phyloP scores from a whole-genome alignment of 345 rosid species.

The Citrus inodora region DNA sequence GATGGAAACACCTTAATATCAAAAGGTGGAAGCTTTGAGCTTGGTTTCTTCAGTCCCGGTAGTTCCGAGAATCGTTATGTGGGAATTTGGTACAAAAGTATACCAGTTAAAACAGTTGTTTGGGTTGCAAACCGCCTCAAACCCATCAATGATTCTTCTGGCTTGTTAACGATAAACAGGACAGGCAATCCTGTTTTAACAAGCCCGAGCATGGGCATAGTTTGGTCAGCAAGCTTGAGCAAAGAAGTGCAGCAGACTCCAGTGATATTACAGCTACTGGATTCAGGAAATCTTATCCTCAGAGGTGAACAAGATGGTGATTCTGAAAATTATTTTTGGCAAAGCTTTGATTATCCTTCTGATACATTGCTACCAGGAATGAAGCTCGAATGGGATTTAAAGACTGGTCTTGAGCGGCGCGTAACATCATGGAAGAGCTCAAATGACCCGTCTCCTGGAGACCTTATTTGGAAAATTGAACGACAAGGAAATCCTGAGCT shows the following conservation, averaged over 20 bases:
- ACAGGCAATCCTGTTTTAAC: conserved; percentile 1
- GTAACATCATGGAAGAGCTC: conserved; percentile 41
- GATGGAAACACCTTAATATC: no score
- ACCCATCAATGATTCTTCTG: conserved; percentile 41
- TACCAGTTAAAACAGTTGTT: conserved; percentile 34
- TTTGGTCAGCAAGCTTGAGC: conserved; percentile 1
- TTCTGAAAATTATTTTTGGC: conserved; percentile 32
- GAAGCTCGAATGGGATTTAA: conserved; percentile 43
- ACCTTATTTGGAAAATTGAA: conserved; percentile 25
- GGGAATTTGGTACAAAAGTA: conserved; percentile 52
- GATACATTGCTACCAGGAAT: not conserved
- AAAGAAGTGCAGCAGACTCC: not conserved
- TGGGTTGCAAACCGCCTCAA: conserved; percentile 52
- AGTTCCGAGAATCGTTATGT: not conserved
- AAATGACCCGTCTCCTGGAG: conserved; percentile 46
- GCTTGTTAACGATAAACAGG: conserved; percentile 23
- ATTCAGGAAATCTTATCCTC: conserved; percentile 29
- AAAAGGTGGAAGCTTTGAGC: no score
- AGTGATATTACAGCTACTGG: conserved; percentile 18
- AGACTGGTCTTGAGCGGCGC: conserved; percentile 20
- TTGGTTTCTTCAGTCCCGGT: no score
- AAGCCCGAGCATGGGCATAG: no score
- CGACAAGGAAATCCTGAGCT: conserved; percentile 33
- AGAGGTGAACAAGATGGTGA: not conserved
- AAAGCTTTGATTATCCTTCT: not conserved